Base-by-base conservation (phyloP, 352 stramenopile species). In the Phytophthora vignae region DNA sequence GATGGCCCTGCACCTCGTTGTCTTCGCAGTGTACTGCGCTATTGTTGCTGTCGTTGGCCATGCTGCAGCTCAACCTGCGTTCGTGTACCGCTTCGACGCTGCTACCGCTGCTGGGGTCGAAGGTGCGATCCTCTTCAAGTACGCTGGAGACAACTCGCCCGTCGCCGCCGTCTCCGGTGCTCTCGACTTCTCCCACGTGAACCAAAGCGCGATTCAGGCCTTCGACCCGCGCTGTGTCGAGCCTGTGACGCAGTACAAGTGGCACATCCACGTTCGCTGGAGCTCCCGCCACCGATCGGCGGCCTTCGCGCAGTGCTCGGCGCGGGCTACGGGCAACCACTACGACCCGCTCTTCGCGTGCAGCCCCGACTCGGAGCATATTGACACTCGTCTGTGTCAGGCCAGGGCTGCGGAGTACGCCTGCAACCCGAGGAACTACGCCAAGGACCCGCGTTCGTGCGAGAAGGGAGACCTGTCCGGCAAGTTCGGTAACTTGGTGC, bases 381-480 rank as follows among this genome's bases (percentile, higher is more conserved):
- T 69, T 1, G 70, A 55, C 21, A 67, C 75, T 17, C 53, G 42
- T 55, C 62, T 76, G 42, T 88, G 80, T 44, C 49, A 60, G 25
- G 7, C 61, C n/a, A 75, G 76, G 33, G 67, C 61, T 17, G 46
- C 69, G 11, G 53, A 53, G 21, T 90, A 90, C 56, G 58, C 58
- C 2, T 90, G 83, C 64, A 84, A 53, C 14, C 78, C 78, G 0
- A 57, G 31, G 15, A 79, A 36, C 15, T 89, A 89, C 55, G 58
- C 57, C 2, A 56, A 42, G 1, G 61, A 87, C 36, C 69, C 77
- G n/a, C 36, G 38, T 3, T 53, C 52, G 19, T 88, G 83, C 54
- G 83, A 90, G 60, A 81, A 86, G 29, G 83, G 78, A 25, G 82
- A 90, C 19, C 55, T 90, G 31, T 85, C 82, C 0, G 78, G 81